phyloP scores from a whole-genome alignment of 2,329 filamentous ascomycete genomes.

The Aspergillus transmontanensis region DNA sequence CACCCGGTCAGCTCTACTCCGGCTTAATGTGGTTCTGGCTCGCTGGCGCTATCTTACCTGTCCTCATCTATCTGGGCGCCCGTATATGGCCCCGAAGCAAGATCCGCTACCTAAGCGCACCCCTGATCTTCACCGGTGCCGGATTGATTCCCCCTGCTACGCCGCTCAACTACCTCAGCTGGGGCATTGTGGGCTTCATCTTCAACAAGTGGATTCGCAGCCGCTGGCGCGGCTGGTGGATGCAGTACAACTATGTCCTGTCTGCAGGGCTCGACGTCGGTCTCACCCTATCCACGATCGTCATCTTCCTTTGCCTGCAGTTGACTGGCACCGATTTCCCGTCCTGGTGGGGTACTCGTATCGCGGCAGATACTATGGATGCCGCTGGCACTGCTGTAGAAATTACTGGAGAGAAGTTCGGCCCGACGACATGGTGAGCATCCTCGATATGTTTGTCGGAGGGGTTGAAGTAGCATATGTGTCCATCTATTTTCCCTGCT shows the following conservation, averaged over 20 bases:
- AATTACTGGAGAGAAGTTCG: constrained; percentile 62
- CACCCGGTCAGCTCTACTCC: constrained; percentile 62
- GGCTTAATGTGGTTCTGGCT: constrained; percentile 72
- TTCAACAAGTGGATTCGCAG: constrained; percentile 71
- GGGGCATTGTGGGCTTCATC: constrained; percentile 67
- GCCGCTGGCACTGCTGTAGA: constrained; percentile 62
- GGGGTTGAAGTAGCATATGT: neutral
- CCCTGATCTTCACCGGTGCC: constrained; percentile 68
- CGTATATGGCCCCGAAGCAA: constrained; percentile 63
- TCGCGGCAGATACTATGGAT: constrained; percentile 65
- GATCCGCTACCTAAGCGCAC: constrained; percentile 68
- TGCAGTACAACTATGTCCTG: constrained; percentile 76
- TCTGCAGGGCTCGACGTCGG: constrained; percentile 72
- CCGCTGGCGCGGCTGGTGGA: constrained; percentile 71
- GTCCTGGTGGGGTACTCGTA: constrained; percentile 69
- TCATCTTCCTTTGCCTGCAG: constrained; percentile 71
- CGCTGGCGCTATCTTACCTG: constrained; percentile 63
- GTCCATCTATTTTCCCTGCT: neutral
- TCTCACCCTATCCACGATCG: constrained; percentile 65
- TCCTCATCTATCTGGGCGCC: constrained; percentile 64
- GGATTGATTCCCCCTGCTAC: constrained; percentile 69
- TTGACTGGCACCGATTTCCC: constrained; percentile 60
- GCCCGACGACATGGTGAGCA: constrained; percentile 47
- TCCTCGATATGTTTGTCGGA: neutral
- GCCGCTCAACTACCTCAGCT: constrained; percentile 70